Conservation (phyloP, 441 rosid species). For the Biscutella laevigata region DNA sequence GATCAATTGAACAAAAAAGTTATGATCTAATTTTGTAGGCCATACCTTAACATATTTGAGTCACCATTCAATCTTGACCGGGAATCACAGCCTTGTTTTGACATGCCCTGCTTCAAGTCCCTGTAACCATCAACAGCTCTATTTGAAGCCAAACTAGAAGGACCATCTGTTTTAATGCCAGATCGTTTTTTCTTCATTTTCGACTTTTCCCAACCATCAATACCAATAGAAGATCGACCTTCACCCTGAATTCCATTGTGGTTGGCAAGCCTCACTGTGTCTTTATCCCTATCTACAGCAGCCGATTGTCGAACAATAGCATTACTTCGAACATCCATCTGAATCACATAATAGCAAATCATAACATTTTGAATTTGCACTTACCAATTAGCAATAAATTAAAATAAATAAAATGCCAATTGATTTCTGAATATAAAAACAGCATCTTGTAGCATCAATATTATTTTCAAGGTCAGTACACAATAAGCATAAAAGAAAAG, state of each 20-base stretch:
- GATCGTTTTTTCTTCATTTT: constrained; percentile 97
- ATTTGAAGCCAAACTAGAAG: constrained; percentile 44
- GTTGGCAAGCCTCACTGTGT: constrained; percentile 49
- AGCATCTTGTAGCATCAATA: neutral
- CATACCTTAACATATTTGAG: constrained; percentile 74
- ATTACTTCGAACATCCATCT: constrained; percentile 70
- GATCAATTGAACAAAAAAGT: neutral
- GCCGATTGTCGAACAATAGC: constrained; percentile 58
- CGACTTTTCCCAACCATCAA: constrained; percentile 95
- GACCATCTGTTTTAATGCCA: constrained; percentile 72
- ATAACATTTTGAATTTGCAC: neutral
- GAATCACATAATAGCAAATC: constrained; percentile 28
- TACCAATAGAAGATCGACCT: constrained; percentile 64
- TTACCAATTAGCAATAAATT: constrained; percentile 3
- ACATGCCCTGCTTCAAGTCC: constrained; percentile 74
- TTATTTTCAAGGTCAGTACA: neutral
- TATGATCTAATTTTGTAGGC: constrained; percentile 2
- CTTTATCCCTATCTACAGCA: constrained; percentile 68
- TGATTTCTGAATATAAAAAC: neutral
- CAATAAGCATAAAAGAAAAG: neutral
- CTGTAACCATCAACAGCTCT: constrained; percentile 63
- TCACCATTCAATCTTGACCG: constrained; percentile 70
- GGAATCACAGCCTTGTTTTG: constrained; percentile 49
- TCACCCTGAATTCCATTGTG: constrained; percentile 54
- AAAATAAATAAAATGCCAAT: neutral